Percentiles rank a stretch among this genome's conserved stretches.
Evolutionary conservation across 2,329 filamentous ascomycete species (phyloP).

Genomic region (Verticillium zaregamsianum): DNA sequence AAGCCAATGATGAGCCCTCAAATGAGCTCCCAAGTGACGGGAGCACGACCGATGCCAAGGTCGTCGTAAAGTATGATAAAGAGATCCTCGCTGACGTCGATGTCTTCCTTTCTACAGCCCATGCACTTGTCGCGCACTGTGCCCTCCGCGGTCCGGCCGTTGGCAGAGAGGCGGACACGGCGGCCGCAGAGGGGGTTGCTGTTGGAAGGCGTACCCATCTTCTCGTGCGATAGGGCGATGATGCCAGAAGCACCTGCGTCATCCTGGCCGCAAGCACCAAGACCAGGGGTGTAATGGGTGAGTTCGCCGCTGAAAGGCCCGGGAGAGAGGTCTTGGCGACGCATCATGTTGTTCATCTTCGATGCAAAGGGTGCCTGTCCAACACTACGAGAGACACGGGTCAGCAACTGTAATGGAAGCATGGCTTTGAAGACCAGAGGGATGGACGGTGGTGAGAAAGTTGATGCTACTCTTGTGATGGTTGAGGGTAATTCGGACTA

Average conservation of each 20-base stretch:
- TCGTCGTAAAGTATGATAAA: conserved; percentile 4
- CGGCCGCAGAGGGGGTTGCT: conserved; percentile 8
- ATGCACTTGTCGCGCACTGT: conserved; percentile 11
- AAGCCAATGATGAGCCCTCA: background rate
- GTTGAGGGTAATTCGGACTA: no score
- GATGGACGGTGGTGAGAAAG: no score
- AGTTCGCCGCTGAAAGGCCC: conserved; percentile 7
- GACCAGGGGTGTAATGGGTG: conserved; percentile 7
- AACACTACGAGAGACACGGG: background rate
- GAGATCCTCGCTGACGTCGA: conserved; percentile 8
- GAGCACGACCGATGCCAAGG: conserved; percentile 5
- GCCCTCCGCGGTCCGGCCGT: conserved; percentile 1
- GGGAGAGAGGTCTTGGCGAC: conserved; percentile 2
- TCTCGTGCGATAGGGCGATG: conserved; percentile 9
- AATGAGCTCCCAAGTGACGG: conserved; percentile 40
- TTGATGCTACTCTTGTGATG: no score
- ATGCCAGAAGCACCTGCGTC: conserved; percentile 4
- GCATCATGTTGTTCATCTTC: background rate
- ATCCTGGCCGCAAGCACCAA: conserved; percentile 7
- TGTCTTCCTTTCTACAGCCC: conserved; percentile 1
- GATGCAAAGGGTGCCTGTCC: background rate
- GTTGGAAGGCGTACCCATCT: conserved; percentile 11
- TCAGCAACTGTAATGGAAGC: background rate
- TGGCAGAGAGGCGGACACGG: background rate
- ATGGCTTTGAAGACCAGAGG: no score